Conservation (phyloP, 2,329 filamentous ascomycete species). For the Hypoxylon sp. region DNA sequence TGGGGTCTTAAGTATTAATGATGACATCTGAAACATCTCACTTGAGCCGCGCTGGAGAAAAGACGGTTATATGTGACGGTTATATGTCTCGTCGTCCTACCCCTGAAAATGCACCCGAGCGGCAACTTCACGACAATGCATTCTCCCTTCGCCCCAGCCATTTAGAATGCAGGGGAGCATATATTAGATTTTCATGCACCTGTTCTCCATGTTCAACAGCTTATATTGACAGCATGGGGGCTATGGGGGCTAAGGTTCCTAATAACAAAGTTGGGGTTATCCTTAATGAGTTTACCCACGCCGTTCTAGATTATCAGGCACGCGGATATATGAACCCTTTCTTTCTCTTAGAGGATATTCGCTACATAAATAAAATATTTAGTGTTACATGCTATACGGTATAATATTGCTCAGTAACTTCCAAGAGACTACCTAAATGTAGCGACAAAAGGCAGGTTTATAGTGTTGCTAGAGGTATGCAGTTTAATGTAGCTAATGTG, state of each 20-base stretch:
- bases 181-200: constrained; percentile 27
- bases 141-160: constrained; percentile 24
- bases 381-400: constrained; percentile 6
- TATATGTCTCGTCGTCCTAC: constrained; percentile 41
- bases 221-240: constrained; percentile 17
- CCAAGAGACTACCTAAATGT: constrained; percentile 34
- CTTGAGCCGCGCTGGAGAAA: constrained; percentile 46
- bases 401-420: constrained; percentile 7
- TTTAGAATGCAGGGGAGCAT: constrained; percentile 18
- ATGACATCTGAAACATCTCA: constrained; percentile 46
- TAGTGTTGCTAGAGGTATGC: constrained; percentile 9
- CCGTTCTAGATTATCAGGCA: constrained; percentile 18
- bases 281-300: constrained; percentile 30
- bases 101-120: constrained; percentile 30
- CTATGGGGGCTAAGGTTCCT: constrained; percentile 10
- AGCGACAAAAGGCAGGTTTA: constrained; percentile 16
- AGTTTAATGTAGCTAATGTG: background rate
- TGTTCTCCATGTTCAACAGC: background rate
- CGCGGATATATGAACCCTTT: constrained; percentile 4
- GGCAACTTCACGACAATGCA: constrained; percentile 27
- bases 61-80: constrained; percentile 45
- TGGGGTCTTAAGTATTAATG: constrained; percentile 38
- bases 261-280: constrained; percentile 3
- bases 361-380: background rate
- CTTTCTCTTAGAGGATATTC: constrained; percentile 7